Conservation (phyloP, 352 stramenopile genomes). For the Phytophthora tentaculata region DNA sequence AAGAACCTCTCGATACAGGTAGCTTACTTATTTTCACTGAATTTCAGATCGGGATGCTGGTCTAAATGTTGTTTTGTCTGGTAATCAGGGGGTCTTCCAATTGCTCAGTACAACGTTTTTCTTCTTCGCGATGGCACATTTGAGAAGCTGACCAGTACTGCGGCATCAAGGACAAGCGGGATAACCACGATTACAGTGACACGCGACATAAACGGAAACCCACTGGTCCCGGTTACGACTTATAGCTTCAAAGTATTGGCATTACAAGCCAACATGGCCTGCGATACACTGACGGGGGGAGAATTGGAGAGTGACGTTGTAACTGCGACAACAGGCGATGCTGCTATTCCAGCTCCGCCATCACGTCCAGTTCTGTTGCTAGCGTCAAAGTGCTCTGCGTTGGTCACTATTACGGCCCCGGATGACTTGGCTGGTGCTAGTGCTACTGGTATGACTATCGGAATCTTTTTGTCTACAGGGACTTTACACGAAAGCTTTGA, state of each 20-base stretch:
- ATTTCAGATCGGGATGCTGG: too few relatives aligned
- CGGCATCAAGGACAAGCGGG: constrained; percentile 19
- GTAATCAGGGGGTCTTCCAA: constrained; percentile 34
- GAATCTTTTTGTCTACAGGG: constrained; percentile 18
- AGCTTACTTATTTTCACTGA: neutral
- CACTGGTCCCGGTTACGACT: constrained; percentile 28
- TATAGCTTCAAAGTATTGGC: constrained; percentile 59
- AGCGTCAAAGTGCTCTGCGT: constrained; percentile 26
- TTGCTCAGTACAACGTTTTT: constrained; percentile 45
- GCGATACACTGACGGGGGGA: constrained; percentile 35
- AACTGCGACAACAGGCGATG: constrained; percentile 28
- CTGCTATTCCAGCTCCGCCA: constrained; percentile 37
- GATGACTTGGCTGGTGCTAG: constrained; percentile 42
- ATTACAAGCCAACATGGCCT: constrained; percentile 45
- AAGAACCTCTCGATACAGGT: constrained; percentile 53
- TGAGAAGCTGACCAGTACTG: constrained; percentile 35
- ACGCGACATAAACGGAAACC: constrained; percentile 14
- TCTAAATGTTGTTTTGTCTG: constrained; percentile 3
- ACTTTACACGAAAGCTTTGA: constrained; percentile 7
- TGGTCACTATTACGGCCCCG: constrained; percentile 26
- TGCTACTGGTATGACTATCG: constrained; percentile 17
- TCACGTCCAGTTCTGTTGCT: constrained; percentile 19
- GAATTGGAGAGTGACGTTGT: constrained; percentile 43
- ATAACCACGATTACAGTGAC: constrained; percentile 25
- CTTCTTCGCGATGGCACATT: constrained; percentile 21